These are phyloP conservation scores for Hortaea sp. DNA, from an alignment of 2,329 filamentous ascomycete genomes.

Conservation along the genomic window DNA sequence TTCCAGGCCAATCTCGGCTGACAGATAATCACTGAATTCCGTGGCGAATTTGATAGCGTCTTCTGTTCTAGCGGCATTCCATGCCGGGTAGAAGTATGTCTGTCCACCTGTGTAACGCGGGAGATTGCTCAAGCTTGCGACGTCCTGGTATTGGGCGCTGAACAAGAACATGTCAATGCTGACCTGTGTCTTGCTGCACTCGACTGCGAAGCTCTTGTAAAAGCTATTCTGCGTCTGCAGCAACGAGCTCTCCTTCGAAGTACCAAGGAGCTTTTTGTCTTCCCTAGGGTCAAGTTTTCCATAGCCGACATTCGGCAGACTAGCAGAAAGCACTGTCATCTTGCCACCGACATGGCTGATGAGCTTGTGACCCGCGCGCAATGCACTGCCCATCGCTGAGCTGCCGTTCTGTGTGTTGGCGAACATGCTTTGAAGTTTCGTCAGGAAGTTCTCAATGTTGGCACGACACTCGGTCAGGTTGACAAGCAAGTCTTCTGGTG, in stretches of 20 bases:
- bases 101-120: conserved; percentile 94
- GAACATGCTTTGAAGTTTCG: conserved; percentile 92
- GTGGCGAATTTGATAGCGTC: conserved; percentile 97
- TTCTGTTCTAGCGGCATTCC: conserved; percentile 87
- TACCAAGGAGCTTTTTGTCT: conserved; percentile 91
- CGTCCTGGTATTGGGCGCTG: conserved; percentile 92
- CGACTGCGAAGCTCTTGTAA: conserved; percentile 98
- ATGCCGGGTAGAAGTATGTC: conserved; percentile 96
- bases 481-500: conserved; percentile 82
- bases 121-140: conserved; percentile 89
- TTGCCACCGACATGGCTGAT: conserved; percentile 93
- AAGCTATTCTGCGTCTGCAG: conserved; percentile 91
- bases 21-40: conserved; percentile 95
- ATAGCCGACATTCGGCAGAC: conserved; percentile 78
- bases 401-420: conserved; percentile 80
- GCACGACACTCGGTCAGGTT: conserved; percentile 79
- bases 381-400: conserved; percentile 90
- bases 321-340: conserved; percentile 82
- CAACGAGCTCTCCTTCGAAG: conserved; percentile 77
- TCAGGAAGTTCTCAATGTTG: conserved; percentile 84
- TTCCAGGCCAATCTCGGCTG: conserved; percentile 89
- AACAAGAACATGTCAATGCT: conserved; percentile 98
- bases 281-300: conserved; percentile 89
- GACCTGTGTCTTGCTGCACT: conserved; percentile 97
- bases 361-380: conserved; percentile 88